phyloP scores from a whole-genome alignment of 805 yeast genomes.

The Danielia reshetovae region DNA sequence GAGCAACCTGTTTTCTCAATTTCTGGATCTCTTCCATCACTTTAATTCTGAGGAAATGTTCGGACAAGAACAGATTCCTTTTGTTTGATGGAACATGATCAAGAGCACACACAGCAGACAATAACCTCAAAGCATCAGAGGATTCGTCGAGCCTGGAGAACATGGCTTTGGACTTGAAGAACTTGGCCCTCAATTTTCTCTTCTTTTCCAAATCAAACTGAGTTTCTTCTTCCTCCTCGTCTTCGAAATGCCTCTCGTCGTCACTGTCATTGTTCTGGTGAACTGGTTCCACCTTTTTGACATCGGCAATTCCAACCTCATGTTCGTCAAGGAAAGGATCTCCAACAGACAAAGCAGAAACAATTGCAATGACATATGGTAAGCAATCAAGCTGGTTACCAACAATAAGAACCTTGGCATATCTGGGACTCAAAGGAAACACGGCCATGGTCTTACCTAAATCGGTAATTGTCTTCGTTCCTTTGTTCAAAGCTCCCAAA shows the following conservation, averaged over 20 bases:
- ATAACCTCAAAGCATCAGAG: constrained; percentile 70
- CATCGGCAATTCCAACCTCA: constrained; percentile 56
- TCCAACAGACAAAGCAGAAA: constrained; percentile 89
- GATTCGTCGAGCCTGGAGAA: constrained; percentile 66
- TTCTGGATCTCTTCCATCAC: constrained; percentile 81
- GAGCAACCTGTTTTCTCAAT: constrained; percentile 72
- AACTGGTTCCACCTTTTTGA: constrained; percentile 15
- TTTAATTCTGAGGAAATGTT: constrained; percentile 72
- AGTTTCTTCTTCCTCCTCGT: constrained; percentile 32
- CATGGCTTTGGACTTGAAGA: constrained; percentile 51
- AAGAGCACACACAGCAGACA: constrained; percentile 83
- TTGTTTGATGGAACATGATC: constrained; percentile 62
- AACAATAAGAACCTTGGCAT: constrained; percentile 81
- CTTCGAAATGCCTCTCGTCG: constrained; percentile 38
- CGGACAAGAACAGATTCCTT: constrained; percentile 46
- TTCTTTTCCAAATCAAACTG: constrained; percentile 35
- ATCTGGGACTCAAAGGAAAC: constrained; percentile 92
- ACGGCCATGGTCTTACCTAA: constrained; percentile 82
- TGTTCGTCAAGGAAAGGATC: constrained; percentile 79
- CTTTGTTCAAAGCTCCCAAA: constrained; percentile 70
- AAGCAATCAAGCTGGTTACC: constrained; percentile 85
- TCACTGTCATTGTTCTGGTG: constrained; percentile 25
- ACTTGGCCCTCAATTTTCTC: constrained; percentile 46
- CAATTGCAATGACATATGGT: constrained; percentile 86
- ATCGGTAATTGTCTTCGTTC: constrained; percentile 57